Conservation (phyloP, 129 eudicot species). For the Flaveria trinervia region DNA sequence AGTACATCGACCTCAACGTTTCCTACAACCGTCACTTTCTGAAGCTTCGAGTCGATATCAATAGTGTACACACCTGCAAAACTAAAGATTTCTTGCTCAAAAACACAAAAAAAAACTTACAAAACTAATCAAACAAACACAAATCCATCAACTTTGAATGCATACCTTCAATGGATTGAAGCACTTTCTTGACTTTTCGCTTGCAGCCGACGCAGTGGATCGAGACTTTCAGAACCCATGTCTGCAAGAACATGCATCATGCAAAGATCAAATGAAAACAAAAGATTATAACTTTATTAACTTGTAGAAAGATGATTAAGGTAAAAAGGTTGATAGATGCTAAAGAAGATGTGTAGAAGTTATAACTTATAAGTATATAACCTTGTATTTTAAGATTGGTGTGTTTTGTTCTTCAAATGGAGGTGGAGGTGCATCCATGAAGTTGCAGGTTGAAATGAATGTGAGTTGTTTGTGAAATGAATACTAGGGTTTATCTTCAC, state of each 20-base stretch:
- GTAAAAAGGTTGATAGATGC: not conserved
- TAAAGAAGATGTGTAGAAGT: not conserved
- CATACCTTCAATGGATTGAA: slow-evolving; percentile 76
- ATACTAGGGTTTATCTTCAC: slow-evolving; percentile 2
- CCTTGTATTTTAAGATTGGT: slow-evolving; percentile 61
- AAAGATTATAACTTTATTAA: too few species aligned
- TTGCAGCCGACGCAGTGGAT: slow-evolving; percentile 93
- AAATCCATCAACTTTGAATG: not conserved
- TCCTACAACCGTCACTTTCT: slow-evolving; percentile 72
- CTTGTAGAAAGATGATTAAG: too few species aligned
- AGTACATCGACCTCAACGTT: slow-evolving; percentile 70
- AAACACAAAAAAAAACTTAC: not conserved
- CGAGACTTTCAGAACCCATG: slow-evolving; percentile 79
- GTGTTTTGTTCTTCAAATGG: slow-evolving; percentile 44
- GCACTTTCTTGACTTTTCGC: slow-evolving; percentile 83
- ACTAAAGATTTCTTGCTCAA: slow-evolving; percentile 5
- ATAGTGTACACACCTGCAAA: slow-evolving; percentile 73
- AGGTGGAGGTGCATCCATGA: slow-evolving; percentile 28
- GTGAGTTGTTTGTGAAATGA: not conserved
- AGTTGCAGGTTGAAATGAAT: slow-evolving; percentile 8
- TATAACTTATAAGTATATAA: not conserved
- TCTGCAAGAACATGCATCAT: slow-evolving; percentile 42
- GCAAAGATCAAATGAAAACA: not conserved
- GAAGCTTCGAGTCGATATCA: slow-evolving; percentile 69
- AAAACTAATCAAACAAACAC: not conserved